Conservation (phyloP, 78 protist species). For the Dictyostelium brefeldianum region DNA sequence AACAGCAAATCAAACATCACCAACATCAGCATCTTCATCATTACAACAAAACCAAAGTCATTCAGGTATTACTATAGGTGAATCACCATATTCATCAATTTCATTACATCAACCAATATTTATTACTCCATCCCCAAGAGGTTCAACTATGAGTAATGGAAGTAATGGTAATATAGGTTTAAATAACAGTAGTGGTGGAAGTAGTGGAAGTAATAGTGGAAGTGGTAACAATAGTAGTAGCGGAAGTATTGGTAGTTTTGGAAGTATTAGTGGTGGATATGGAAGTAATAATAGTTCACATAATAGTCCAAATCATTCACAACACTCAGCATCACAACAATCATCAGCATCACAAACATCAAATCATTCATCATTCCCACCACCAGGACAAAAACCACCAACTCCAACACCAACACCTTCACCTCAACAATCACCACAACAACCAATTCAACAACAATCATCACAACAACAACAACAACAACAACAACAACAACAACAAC, state of each 20-base stretch:
- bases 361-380: background rate
- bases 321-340: too few relatives aligned
- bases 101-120: conserved; percentile 10
- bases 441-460: background rate
- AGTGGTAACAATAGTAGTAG: background rate
- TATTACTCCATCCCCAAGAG: background rate
- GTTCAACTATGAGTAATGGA: background rate
- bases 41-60: background rate
- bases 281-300: background rate
- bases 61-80: background rate
- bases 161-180: background rate
- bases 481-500: background rate
- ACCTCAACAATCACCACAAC: conserved; percentile 10
- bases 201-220: background rate
- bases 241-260: background rate
- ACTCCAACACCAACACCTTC: conserved; percentile 5
- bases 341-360: background rate
- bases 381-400: conserved; percentile 31
- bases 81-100: conserved; percentile 12
- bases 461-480: background rate
- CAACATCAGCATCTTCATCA: background rate
- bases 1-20: background rate
- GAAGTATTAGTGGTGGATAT: background rate
- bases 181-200: background rate
- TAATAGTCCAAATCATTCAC: background rate